Evolutionary conservation across 2,329 filamentous ascomycete genomes (phyloP).

Genomic region (Camillea tinctor): DNA sequence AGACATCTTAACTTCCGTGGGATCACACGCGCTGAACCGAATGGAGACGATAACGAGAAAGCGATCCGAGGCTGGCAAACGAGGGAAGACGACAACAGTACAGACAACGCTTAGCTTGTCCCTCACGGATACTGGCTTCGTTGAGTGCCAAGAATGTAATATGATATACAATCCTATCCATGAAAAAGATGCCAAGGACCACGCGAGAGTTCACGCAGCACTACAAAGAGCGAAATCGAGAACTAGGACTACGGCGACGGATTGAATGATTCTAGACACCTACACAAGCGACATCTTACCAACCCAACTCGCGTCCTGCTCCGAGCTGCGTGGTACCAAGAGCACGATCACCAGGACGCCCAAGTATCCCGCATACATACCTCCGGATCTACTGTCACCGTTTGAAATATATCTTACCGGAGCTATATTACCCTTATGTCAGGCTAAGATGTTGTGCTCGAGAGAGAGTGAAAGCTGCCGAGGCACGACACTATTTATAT

Average conservation of each 20-base stretch:
- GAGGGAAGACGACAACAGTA: conserved; percentile 24
- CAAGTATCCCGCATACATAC: no score
- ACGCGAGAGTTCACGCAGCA: conserved; percentile 37
- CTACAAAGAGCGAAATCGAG: conserved; percentile 24
- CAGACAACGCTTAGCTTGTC: conserved; percentile 44
- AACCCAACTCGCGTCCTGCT: neutral
- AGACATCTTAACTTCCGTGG: conserved; percentile 8
- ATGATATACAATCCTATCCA: conserved; percentile 46
- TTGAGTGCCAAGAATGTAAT: conserved; percentile 42
- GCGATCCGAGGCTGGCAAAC: conserved; percentile 11
- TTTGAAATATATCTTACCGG: no score
- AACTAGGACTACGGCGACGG: neutral
- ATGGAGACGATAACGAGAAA: conserved; percentile 1
- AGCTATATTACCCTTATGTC: no score
- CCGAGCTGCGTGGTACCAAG: no score
- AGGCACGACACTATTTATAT: no score
- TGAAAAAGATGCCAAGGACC: conserved; percentile 41
- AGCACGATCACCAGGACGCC: no score
- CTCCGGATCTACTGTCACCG: no score
- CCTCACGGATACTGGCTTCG: conserved; percentile 35
- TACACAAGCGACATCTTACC: neutral
- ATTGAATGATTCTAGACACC: neutral
- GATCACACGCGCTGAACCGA: conserved; percentile 12
- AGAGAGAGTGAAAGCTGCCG: no score
- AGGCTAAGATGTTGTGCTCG: no score